phyloP scores from a whole-genome alignment of 345 rosid genomes.

The Eucalyptus tenuipes region DNA sequence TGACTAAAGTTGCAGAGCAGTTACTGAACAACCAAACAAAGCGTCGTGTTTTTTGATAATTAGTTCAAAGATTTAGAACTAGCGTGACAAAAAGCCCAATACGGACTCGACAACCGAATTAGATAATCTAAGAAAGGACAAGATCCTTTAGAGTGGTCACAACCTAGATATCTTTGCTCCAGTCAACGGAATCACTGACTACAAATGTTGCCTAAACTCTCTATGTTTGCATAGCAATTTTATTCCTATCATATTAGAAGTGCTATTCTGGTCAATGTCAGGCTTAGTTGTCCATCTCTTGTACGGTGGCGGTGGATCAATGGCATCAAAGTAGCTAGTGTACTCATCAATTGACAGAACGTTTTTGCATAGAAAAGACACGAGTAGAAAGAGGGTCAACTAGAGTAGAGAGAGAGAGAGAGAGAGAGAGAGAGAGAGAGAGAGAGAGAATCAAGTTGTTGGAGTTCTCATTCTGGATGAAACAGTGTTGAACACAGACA shows the following conservation, averaged over 20 bases:
- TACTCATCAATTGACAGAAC: conserved; percentile 75
- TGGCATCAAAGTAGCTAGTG: conserved; percentile 55
- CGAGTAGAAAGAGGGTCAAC: neutral
- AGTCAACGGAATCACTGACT: conserved; percentile 80
- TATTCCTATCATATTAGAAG: neutral
- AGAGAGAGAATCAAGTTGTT: too few species aligned
- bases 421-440: too few species aligned
- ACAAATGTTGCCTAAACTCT: conserved; percentile 79
- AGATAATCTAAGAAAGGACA: neutral
- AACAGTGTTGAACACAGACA: too few species aligned
- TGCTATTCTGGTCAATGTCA: conserved; percentile 3
- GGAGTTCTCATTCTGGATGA: too few species aligned
- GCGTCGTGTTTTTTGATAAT: neutral
- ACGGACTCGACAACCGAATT: neutral
- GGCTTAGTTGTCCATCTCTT: conserved; percentile 41
- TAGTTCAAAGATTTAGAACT: neutral
- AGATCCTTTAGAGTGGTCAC: neutral
- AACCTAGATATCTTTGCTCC: conserved; percentile 95
- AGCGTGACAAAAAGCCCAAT: neutral
- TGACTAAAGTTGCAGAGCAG: neutral
- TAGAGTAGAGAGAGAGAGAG: too few species aligned
- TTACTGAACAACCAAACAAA: neutral
- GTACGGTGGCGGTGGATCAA: conserved; percentile 66
- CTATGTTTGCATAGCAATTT: conserved; percentile 6
- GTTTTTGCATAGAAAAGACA: conserved; percentile 34